Conservation (phyloP, 306 rosid genomes). For the Albizia julibrissin region DNA sequence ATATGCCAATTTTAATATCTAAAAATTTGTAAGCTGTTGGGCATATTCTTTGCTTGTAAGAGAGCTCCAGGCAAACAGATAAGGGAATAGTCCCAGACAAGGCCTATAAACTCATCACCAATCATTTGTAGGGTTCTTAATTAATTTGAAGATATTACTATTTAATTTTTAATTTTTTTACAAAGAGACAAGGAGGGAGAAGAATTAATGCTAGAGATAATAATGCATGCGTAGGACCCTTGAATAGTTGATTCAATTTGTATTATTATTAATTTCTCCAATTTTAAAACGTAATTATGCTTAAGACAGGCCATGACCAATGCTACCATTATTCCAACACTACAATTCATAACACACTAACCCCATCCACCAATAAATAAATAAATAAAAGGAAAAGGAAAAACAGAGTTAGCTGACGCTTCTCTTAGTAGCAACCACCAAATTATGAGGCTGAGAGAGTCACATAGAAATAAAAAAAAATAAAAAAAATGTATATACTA, state of each 20-base stretch:
- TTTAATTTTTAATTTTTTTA: neutral
- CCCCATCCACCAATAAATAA: neutral
- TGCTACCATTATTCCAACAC: conserved; percentile 42
- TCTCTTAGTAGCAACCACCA: conserved; percentile 12
- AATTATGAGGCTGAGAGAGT: neutral
- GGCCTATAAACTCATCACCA: conserved; percentile 23
- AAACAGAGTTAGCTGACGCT: neutral
- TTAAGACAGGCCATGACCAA: neutral
- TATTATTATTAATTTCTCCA: neutral
- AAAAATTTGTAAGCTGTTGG: neutral
- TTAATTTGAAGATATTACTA: neutral
- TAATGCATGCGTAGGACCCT: neutral
- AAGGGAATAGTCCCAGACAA: conserved; percentile 3
- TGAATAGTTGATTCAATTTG: conserved; percentile 9
- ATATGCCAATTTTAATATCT: neutral
- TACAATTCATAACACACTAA: neutral
- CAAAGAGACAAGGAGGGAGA: neutral
- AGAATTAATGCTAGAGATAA: conserved; percentile 11
- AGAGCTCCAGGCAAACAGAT: neutral
- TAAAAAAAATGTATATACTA: too few relatives aligned
- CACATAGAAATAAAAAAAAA: too few relatives aligned
- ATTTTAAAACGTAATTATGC: conserved; percentile 6
- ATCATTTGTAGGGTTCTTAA: conserved; percentile 26
- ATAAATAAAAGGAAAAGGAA: too few relatives aligned
- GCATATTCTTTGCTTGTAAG: neutral